Evolutionary conservation across 768 basidiomycete species (phyloP), one percentile per base, ranked within the genome.

Genomic region (Rubroboletus pulcherrimus): DNA sequence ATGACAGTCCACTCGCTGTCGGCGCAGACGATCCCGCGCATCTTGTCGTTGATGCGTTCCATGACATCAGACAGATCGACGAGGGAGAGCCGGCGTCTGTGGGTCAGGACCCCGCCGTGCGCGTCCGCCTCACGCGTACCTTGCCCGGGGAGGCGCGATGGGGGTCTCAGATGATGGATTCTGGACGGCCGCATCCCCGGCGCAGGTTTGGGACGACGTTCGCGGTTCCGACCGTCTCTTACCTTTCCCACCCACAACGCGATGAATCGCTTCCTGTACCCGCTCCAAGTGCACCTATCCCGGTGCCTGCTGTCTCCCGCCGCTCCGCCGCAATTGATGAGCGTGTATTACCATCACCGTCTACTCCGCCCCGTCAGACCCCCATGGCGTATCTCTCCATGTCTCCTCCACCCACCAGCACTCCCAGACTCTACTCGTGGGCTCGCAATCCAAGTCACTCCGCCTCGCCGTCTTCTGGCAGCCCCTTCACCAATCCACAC

Each of bases 391-490:
- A 64, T 33, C 12, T 63, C 7, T 55, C 68, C n/a, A 81, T 83
- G 29, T 83, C 83, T 3, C 81, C 84, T 5, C 74, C 82, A 7
- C 81, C 81, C 0, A 69, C 80, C 7, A 77, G 79, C 49, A 81
- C 84, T 1, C 84, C 84, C 8, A 75, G 81, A 39, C 71, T 84
- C 31, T 84, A 85, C 65, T 72, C 78, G 1, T 86, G 85, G 85
- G 58, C 71, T n/a, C 52, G 63, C 66, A 51, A 65, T 65, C 55
- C 72, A 68, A 39, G 49, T 57, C 29, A 76, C 73, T 43, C 81
- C 72, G 10, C 69, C 68, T 53, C 69, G 63, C 57, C 63, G 51
- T 56, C 71, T 58, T 52, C 68, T 24, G 73, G 76, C n/a, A 62
- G 73, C 12, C 84, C 82, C 7, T 76, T 87, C 50, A 78, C 81